Base-by-base conservation (phyloP, 176 grass and related monocot species). In the Aegilops speltoides region DNA sequence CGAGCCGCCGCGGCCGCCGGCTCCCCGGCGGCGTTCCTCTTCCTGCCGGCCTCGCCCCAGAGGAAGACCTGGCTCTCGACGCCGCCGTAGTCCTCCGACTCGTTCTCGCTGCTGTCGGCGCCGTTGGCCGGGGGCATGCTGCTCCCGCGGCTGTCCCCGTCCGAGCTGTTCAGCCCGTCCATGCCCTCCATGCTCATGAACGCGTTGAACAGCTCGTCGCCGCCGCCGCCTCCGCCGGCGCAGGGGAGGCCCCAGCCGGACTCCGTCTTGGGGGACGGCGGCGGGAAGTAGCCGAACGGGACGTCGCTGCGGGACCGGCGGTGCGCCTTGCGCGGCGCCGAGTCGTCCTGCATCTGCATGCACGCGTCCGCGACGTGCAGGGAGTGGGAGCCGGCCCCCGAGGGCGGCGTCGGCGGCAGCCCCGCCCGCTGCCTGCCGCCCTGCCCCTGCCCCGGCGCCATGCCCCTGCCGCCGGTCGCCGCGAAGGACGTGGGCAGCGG, bases 101-200 rank as follows among this genome's bases (percentile, higher is more conserved):
- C 97, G 73, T 94, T 99, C 89, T 97, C 97, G 76, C 97, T 99
- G 90, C 94, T 99, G 79, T 96, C 94, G 34, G 90, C 93, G 48
- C 90, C 94, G 86, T 93, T 96, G 7, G 91, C 73, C 2, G 73
- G 7, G 65, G 79, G 95, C 83, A 89, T 91, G 87, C 91, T 94
- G 87, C 96, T 98, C 32, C 89, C 93, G 64, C 87, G 84, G 87
- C 93, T 98, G 32, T 97, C 89, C 26, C 89, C 85, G n/a, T 99
- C 94, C 22, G 94, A 99, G 82, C 88, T 87, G 80, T 91, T 94
- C 78, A 99, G 63, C 43, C 90, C 91, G 62, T 97, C 97, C 50
- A 99, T 81, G 14, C 87, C 87, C 33, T 99, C 92, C 85, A 99
- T 83, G 87, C 95, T 92, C 94, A 99, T 85, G 73, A 95, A 99